Evolutionary conservation across 345 rosid species (phyloP).

Genomic region (Balakata baccata): DNA sequence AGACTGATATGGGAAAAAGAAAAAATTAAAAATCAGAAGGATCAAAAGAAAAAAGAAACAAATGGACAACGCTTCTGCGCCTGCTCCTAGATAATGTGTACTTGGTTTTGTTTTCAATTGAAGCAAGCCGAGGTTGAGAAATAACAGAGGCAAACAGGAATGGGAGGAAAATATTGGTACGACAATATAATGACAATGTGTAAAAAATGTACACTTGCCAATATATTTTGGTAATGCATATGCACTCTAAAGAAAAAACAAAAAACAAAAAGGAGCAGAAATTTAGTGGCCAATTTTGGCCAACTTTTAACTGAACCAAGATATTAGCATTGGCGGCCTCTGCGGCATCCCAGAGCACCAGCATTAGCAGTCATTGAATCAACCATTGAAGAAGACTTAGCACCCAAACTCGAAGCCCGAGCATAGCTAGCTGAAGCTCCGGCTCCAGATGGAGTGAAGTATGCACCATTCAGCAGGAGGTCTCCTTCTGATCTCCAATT

Average conservation of each 20-base stretch:
- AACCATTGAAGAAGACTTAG: slow-evolving; percentile 80
- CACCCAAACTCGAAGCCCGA: slow-evolving; percentile 87
- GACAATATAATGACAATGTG: slow-evolving; percentile 35
- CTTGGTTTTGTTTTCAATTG: slow-evolving; percentile 28
- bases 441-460: slow-evolving; percentile 79
- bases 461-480: slow-evolving; percentile 79
- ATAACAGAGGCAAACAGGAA: slow-evolving; percentile 19
- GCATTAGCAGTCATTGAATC: slow-evolving; percentile 70
- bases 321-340: slow-evolving; percentile 51
- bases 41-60: background rate
- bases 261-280: slow-evolving; percentile 2
- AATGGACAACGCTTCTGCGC: slow-evolving; percentile 74
- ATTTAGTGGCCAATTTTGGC: slow-evolving; percentile 31
- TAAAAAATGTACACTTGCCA: slow-evolving; percentile 58
- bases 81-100: slow-evolving; percentile 31
- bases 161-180: slow-evolving; percentile 1
- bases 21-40: background rate
- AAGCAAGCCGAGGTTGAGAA: slow-evolving; percentile 79
- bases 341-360: slow-evolving; percentile 67
- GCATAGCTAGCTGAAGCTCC: slow-evolving; percentile 82
- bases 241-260: slow-evolving; percentile 13
- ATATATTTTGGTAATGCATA: slow-evolving; percentile 29
- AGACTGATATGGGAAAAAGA: slow-evolving; percentile 14
- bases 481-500: slow-evolving; percentile 96
- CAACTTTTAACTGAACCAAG: slow-evolving; percentile 1